Conservation (phyloP, 2,329 filamentous ascomycete species). For the Sclerotinia glacialis region DNA sequence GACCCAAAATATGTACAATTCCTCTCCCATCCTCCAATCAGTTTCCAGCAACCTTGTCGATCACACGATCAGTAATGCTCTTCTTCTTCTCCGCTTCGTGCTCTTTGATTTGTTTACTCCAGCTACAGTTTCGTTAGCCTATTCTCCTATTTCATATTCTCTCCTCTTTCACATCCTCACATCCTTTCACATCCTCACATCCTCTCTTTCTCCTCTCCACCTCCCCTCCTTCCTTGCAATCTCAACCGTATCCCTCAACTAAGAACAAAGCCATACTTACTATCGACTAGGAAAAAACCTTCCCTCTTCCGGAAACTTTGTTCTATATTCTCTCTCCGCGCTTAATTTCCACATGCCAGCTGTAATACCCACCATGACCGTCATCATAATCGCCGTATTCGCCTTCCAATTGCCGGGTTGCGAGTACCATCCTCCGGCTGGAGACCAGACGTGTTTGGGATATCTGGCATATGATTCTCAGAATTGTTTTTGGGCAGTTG, state of each 20-base stretch:
- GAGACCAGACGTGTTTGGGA: constrained; percentile 99
- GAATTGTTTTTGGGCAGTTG: background rate
- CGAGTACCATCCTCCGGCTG: constrained; percentile 94
- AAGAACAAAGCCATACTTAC: constrained; percentile 52
- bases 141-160: background rate
- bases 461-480: constrained; percentile 58
- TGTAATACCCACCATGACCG: constrained; percentile 64
- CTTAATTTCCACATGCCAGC: constrained; percentile 69
- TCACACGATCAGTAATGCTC: constrained; percentile 31
- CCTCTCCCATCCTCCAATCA: background rate
- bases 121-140: constrained; percentile 48
- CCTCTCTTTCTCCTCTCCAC: background rate
- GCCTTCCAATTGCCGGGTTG: constrained; percentile 92
- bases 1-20: constrained; percentile 35
- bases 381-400: constrained; percentile 78
- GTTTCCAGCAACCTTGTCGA: constrained; percentile 23
- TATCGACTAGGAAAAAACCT: constrained; percentile 82
- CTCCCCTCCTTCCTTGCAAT: background rate
- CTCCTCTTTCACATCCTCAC: too few relatives aligned
- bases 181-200: constrained; percentile 24
- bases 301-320: constrained; percentile 71
- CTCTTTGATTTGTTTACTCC: constrained; percentile 69
- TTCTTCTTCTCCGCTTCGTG: constrained; percentile 58
- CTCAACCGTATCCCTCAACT: background rate
- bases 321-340: constrained; percentile 69